Evolutionary conservation across 441 rosid genomes (phyloP).

Genomic region (Raphanus hybrid): DNA sequence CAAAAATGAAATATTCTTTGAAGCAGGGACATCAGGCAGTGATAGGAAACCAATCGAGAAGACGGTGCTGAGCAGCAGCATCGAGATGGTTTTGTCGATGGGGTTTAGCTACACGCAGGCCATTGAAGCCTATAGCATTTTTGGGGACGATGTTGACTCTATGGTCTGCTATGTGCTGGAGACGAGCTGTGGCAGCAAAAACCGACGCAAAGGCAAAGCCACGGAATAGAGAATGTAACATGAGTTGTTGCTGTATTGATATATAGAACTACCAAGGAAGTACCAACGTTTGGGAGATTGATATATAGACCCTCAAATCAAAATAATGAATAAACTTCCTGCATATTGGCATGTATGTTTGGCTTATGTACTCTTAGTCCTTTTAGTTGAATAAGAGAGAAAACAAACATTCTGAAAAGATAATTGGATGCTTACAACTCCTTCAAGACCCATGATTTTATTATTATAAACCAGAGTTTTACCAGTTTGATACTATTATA

Average conservation of each 20-base stretch:
- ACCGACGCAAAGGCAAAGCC: slow-evolving; percentile 88
- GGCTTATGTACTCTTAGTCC: too few species aligned
- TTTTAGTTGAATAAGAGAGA: too few species aligned
- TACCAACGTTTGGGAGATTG: slow-evolving; percentile 28
- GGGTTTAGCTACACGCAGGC: slow-evolving; percentile 93
- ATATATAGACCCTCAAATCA: background rate
- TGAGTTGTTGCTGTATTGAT: slow-evolving; percentile 19
- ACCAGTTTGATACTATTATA: too few species aligned
- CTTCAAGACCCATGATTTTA: too few species aligned
- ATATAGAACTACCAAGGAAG: slow-evolving; percentile 15
- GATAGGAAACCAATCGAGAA: slow-evolving; percentile 54
- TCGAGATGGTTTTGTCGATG: slow-evolving; percentile 86
- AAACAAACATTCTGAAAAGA: too few species aligned
- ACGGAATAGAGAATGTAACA: slow-evolving; percentile 57
- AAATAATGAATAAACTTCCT: too few species aligned
- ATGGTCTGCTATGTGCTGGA: slow-evolving; percentile 93
- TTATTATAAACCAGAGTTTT: too few species aligned
- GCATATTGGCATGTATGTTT: too few species aligned
- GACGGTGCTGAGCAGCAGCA: slow-evolving; percentile 63
- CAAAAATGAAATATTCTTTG: background rate
- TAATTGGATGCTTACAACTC: too few species aligned
- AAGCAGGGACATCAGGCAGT: slow-evolving; percentile 74
- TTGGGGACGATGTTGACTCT: slow-evolving; percentile 95
- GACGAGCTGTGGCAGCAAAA: slow-evolving; percentile 60
- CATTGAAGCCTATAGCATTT: slow-evolving; percentile 88